Conservation (phyloP, 2,329 filamentous ascomycete genomes). For the Cordyceps tenuipes region DNA sequence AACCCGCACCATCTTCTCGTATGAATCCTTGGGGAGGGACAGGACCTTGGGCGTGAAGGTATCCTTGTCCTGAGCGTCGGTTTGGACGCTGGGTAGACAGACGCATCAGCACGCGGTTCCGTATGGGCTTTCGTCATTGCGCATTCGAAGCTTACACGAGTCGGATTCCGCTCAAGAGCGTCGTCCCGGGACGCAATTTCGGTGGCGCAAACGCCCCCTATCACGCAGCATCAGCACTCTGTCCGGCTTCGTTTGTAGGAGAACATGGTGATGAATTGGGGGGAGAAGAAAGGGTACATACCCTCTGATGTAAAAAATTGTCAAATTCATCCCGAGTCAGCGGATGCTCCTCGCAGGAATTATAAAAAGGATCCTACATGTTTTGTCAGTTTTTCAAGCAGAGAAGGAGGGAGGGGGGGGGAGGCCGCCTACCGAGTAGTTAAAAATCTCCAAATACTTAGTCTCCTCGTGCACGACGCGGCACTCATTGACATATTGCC, state of each 20-base stretch:
- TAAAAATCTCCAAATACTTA: conserved; percentile 49
- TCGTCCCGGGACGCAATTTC: conserved; percentile 32
- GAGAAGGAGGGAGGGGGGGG: not conserved
- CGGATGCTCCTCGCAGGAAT: conserved; percentile 42
- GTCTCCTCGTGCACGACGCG: conserved; percentile 42
- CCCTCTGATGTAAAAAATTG: conserved; percentile 44
- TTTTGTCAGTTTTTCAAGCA: not conserved
- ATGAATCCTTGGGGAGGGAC: conserved; percentile 41
- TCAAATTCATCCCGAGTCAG: conserved; percentile 47
- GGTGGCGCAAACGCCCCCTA: conserved; percentile 48
- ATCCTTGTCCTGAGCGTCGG: conserved; percentile 45
- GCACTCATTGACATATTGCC: conserved; percentile 38
- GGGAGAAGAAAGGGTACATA: conserved; percentile 24
- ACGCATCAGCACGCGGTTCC: not conserved
- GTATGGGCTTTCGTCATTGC: not conserved
- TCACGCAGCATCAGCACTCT: not conserved
- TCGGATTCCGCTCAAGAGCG: conserved; percentile 42
- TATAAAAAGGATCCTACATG: conserved; percentile 36
- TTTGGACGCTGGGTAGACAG: conserved; percentile 38
- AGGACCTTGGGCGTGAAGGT: conserved; percentile 50
- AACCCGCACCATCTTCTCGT: conserved; percentile 47
- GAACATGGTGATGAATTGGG: not conserved
- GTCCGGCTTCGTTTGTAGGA: not conserved
- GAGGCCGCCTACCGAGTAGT: conserved; percentile 42
- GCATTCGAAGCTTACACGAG: conserved; percentile 39